Percentiles rank a stretch among this genome's conserved stretches.
Evolutionary conservation across 169 alveolate species (phyloP).

Genomic region (Perkinsus olseni): DNA sequence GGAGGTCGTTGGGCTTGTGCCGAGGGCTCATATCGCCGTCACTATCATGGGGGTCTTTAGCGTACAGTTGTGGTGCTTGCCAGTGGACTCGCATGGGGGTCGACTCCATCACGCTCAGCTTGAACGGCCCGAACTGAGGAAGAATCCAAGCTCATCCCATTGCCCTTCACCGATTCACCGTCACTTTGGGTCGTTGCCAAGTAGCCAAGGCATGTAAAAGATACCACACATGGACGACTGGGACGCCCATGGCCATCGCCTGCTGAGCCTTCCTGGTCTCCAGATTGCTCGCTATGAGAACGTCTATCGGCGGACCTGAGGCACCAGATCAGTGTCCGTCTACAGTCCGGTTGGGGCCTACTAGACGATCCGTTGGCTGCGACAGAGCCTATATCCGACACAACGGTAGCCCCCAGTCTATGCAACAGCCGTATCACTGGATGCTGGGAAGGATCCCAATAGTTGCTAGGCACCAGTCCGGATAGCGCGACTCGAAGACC

Average conservation of each 20-base stretch:
- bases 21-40: not conserved
- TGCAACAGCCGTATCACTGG: not conserved
- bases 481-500: not conserved
- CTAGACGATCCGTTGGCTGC: no score
- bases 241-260: not conserved
- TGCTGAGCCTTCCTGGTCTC: not conserved
- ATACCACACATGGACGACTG: not conserved
- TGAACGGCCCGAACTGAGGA: not conserved
- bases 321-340: no score
- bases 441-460: not conserved
- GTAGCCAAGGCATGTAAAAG: not conserved
- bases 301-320: not conserved
- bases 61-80: not conserved
- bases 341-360: no score
- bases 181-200: not conserved
- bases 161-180: not conserved
- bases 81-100: not conserved
- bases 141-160: no score
- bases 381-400: not conserved
- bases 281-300: not conserved
- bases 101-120: not conserved
- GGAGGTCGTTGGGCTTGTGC: not conserved
- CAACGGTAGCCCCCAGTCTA: not conserved
- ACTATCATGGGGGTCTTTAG: not conserved
- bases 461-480: not conserved